These are phyloP conservation scores for Colletotrichum plurivorum DNA, from an alignment of 2,329 filamentous ascomycete genomes.

Conservation along the genomic window DNA sequence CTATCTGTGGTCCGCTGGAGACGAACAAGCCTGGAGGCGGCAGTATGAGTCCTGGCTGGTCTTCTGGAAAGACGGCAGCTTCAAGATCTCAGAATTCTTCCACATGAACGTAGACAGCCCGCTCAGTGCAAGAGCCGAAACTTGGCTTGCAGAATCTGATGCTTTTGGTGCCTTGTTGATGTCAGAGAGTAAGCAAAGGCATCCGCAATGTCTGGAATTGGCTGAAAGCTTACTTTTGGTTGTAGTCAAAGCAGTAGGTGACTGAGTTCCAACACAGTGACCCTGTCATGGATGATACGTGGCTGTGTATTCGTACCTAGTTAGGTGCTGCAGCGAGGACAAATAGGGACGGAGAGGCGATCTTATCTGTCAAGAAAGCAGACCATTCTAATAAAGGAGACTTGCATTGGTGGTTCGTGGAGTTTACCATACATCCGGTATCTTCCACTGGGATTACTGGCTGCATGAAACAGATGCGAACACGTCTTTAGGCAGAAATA, in stretches of 20 bases:
- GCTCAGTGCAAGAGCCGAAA: constrained; percentile 34
- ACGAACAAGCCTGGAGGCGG: constrained; percentile 24
- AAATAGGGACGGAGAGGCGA: too few relatives aligned
- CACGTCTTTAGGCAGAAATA: too few relatives aligned
- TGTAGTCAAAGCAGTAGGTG: background rate
- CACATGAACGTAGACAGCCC: constrained; percentile 13
- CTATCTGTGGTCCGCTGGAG: constrained; percentile 34
- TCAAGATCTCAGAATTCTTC: constrained; percentile 41
- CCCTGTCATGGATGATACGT: too few relatives aligned
- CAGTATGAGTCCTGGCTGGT: constrained; percentile 37
- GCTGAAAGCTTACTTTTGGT: background rate
- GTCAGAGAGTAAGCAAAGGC: constrained; percentile 35
- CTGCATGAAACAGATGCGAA: too few relatives aligned
- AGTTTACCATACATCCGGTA: too few relatives aligned
- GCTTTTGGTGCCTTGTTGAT: constrained; percentile 42
- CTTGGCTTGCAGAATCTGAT: constrained; percentile 42
- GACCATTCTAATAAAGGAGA: too few relatives aligned
- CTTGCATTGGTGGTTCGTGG: too few relatives aligned
- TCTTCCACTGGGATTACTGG: too few relatives aligned
- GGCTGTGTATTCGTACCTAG: too few relatives aligned
- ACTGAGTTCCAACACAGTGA: background rate
- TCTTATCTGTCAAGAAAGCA: too few relatives aligned
- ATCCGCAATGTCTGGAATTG: background rate
- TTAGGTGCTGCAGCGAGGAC: too few relatives aligned
- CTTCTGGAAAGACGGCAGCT: constrained; percentile 35